Evolutionary conservation across 148 eudicot genomes (phyloP).

Genomic region (Agrostemma githago): DNA sequence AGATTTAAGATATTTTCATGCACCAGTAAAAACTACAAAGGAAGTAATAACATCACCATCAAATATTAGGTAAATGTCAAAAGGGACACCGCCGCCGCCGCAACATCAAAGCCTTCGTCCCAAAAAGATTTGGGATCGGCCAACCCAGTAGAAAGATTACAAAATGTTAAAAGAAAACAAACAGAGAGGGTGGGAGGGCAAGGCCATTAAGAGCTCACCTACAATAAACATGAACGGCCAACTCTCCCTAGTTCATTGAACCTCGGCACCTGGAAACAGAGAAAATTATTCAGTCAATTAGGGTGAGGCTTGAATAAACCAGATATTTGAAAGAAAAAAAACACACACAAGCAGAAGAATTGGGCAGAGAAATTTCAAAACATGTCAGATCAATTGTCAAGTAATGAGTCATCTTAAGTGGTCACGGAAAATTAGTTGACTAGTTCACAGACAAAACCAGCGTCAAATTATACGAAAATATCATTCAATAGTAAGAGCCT

Average conservation of each 20-base stretch:
- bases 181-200: no score
- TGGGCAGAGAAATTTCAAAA: not conserved
- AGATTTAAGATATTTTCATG: not conserved
- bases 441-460: not conserved
- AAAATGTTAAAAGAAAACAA: not conserved
- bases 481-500: not conserved
- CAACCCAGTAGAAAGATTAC: not conserved
- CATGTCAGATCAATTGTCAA: not conserved
- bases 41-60: not conserved
- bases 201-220: constrained; percentile 15
- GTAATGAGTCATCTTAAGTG: not conserved
- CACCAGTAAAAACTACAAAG: not conserved
- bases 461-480: not conserved
- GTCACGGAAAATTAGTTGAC: not conserved
- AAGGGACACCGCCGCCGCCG: not conserved
- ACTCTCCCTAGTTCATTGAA: constrained; percentile 57
- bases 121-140: no score
- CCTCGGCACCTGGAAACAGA: constrained; percentile 78
- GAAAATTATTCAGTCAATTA: not conserved
- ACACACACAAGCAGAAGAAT: not conserved
- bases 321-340: not conserved
- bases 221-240: constrained; percentile 15
- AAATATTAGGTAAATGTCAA: no score
- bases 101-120: not conserved
- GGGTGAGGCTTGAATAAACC: not conserved